Conservation (phyloP, 345 rosid genomes). For the Noccaea caerulescens region DNA sequence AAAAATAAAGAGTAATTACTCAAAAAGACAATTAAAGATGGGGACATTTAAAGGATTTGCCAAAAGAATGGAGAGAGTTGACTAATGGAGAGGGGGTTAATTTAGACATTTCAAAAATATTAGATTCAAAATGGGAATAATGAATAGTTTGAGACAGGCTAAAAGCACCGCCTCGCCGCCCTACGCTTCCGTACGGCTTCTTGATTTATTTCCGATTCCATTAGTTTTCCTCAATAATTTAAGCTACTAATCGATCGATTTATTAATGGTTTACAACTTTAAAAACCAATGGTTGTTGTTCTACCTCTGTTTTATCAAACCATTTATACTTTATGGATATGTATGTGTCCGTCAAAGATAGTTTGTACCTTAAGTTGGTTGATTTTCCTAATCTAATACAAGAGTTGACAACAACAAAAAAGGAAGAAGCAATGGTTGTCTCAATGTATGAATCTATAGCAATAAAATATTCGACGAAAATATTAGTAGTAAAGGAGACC, state of each 20-base stretch:
- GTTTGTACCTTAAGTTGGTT: not conserved
- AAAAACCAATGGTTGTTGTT: too few species aligned
- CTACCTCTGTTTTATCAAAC: too few species aligned
- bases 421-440: too few species aligned
- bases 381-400: too few species aligned
- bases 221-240: constrained; percentile 22
- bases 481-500: constrained; percentile 2
- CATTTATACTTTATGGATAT: not conserved
- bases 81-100: constrained; percentile 34
- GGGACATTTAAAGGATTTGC: constrained; percentile 25
- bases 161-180: constrained; percentile 44
- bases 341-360: not conserved
- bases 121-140: constrained; percentile 17
- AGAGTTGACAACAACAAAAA: too few species aligned
- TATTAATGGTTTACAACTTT: too few species aligned
- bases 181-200: constrained; percentile 35
- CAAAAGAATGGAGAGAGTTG: constrained; percentile 41
- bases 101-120: constrained; percentile 4
- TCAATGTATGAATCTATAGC: not conserved
- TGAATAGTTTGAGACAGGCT: constrained; percentile 40
- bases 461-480: not conserved
- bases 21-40: constrained; percentile 1
- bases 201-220: constrained; percentile 17
- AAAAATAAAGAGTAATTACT: not conserved
- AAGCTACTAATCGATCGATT: constrained; percentile 12